Evolutionary conservation across 148 eudicot genomes (phyloP).

Genomic region (Rhododendron ferrugineum): DNA sequence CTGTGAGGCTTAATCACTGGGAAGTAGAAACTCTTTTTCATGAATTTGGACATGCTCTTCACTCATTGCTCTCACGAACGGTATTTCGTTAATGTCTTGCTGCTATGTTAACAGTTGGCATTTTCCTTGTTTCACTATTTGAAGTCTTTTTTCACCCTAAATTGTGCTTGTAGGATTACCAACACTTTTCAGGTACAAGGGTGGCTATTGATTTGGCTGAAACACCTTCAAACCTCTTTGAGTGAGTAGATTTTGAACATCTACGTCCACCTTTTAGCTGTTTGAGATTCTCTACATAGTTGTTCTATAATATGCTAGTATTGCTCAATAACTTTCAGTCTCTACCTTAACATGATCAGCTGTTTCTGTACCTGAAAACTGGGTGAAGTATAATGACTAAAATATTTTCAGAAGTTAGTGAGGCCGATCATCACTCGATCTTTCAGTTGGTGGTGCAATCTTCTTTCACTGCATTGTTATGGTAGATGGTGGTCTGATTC

Average conservation of each 20-base stretch:
- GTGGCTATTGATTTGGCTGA: conserved; percentile 94
- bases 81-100: conserved; percentile 30
- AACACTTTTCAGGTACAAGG: conserved; percentile 96
- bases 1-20: conserved; percentile 71
- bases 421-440: neutral
- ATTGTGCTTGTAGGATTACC: conserved; percentile 64
- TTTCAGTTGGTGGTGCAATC: neutral
- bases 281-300: neutral
- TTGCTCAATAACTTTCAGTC: conserved; percentile 6
- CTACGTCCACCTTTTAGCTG: neutral
- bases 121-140: conserved; percentile 2
- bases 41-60: conserved; percentile 99
- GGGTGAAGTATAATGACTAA: neutral
- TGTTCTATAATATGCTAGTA: neutral
- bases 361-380: conserved; percentile 1
- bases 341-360: neutral
- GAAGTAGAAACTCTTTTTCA: conserved; percentile 96
- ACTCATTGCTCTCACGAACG: conserved; percentile 91
- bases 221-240: conserved; percentile 92
- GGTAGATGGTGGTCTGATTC: neutral
- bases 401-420: neutral
- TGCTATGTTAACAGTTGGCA: neutral
- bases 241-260: conserved; percentile 52
- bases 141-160: neutral
- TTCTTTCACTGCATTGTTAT: neutral